Base-by-base conservation (phyloP, 2,329 filamentous ascomycete species). In the Nothophaeocryptopus gaeumannii region DNA sequence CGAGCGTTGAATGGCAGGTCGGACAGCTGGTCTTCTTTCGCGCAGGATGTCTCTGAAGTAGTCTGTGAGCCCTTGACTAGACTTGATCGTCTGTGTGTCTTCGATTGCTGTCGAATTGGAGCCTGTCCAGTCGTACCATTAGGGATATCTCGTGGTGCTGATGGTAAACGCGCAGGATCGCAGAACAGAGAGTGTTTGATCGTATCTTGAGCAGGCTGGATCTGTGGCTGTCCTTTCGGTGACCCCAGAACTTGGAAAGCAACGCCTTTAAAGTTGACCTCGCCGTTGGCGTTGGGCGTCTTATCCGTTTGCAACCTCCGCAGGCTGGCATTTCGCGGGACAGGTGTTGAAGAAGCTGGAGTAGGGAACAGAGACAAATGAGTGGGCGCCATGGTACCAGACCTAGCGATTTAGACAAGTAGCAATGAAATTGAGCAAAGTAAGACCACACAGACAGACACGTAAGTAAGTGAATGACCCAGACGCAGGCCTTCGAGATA, bases 101-200 rank as follows among this genome's bases (percentile, higher is more conserved):
- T 47, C 14, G 47, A 51, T 29, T 54, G 45, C 20, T 52, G 38
- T 34, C 52, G 52, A 13, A 54, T 15, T 8, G 45, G 45, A 20
- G 47, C 56, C 20, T 54, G 45, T 16, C 35, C 9, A 34, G 42
- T 16, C 30, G 47, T 38, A 39, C 47, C 10, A 39, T 13, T 26
- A 34, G 43, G 14, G 11, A 36, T 47, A 34, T 42, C n/a, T 13
- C 3, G 20, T 8, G 38, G n/a, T 12, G 32, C 8, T n/a, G 31
- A 39, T 39, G 35, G 46, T 29, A 39, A 15, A 16, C 44, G 15
- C 14, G 54, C 16, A 36, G 63, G 57, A 26, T 59, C 55, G 41
- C 62, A 65, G 34, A 65, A 63, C 12, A 65, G 53, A 8, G 64
- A 61, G 39, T 64, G 64, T 39, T 66, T 62, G 44, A 65, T 55